These are phyloP conservation scores for Sordariomycetes sp. DNA, from an alignment of 2,329 filamentous ascomycete genomes.

Conservation along the genomic window DNA sequence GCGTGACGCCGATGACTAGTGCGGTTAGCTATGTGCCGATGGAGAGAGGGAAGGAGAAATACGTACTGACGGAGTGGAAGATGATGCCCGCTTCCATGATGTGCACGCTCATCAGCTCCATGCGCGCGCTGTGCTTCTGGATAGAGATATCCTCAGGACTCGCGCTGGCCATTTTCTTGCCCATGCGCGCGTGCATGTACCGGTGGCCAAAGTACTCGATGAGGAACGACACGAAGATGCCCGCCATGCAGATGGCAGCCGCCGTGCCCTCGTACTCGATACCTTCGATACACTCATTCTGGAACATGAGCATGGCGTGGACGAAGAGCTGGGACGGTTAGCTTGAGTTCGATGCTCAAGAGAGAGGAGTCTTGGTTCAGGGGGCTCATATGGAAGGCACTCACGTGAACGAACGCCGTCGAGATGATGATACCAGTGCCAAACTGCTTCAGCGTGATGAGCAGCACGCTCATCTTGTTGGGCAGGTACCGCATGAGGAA, in stretches of 20 bases:
- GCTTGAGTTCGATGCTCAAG: background rate
- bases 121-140: constrained; percentile 10
- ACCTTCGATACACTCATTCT: constrained; percentile 52
- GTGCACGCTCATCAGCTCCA: constrained; percentile 45
- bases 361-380: too few species aligned
- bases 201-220: constrained; percentile 56
- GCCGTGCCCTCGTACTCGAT: constrained; percentile 57
- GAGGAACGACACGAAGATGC: constrained; percentile 58
- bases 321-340: constrained; percentile 46
- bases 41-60: background rate
- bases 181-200: constrained; percentile 24
- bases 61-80: constrained; percentile 57
- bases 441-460: constrained; percentile 59
- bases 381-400: constrained; percentile 9
- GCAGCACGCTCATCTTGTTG: constrained; percentile 30
- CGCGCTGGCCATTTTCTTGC: constrained; percentile 16
- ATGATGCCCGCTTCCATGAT: constrained; percentile 63
- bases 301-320: constrained; percentile 61
- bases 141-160: constrained; percentile 12
- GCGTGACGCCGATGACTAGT: constrained; percentile 47
- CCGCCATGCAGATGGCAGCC: constrained; percentile 60
- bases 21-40: background rate
- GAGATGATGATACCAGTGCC: constrained; percentile 62
- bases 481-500: constrained; percentile 45
- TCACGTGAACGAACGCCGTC: constrained; percentile 55